Percentiles rank a stretch among this genome's conserved stretches.
These are phyloP conservation scores for Galerina marginata DNA, from an alignment of 768 basidiomycete genomes.

Conservation along the genomic window DNA sequence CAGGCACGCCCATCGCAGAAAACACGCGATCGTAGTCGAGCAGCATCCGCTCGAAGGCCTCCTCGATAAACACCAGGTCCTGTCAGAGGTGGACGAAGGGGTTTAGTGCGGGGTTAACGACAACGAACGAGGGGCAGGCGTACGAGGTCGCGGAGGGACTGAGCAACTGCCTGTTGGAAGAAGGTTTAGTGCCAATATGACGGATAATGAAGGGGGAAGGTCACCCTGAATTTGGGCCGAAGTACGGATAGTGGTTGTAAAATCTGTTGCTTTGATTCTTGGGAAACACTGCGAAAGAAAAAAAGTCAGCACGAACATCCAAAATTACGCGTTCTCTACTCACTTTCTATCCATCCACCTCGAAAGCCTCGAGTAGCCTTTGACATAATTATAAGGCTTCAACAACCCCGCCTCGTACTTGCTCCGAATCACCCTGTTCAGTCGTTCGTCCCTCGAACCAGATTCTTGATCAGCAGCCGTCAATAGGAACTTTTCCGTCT, in stretches of 20 bases:
- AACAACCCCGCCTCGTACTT: conserved; percentile 96
- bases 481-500: conserved; percentile 87
- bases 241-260: conserved; percentile 86
- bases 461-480: conserved; percentile 95
- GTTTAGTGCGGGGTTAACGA: conserved; percentile 20
- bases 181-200: conserved; percentile 2
- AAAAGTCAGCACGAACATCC: conserved; percentile 4
- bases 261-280: conserved; percentile 91
- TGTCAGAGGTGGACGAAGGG: conserved; percentile 27
- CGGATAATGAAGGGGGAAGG: conserved; percentile 23
- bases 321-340: conserved; percentile 12
- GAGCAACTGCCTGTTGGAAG: conserved; percentile 67
- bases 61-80: conserved; percentile 98
- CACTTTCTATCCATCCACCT: conserved; percentile 97
- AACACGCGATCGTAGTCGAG: conserved; percentile 96
- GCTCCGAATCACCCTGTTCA: conserved; percentile 90
- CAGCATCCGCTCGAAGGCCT: conserved; percentile 93
- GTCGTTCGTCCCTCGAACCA: conserved; percentile 86
- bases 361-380: conserved; percentile 89
- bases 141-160: conserved; percentile 83
- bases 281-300: conserved; percentile 66
- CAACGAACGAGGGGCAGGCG: conserved; percentile 20
- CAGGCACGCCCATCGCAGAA: conserved; percentile 95
- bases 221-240: conserved; percentile 83
- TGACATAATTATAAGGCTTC: conserved; percentile 96